Conservation (phyloP, 495 filamentous ascomycete genomes). For the Pseudomonodictys pantanalensis region DNA sequence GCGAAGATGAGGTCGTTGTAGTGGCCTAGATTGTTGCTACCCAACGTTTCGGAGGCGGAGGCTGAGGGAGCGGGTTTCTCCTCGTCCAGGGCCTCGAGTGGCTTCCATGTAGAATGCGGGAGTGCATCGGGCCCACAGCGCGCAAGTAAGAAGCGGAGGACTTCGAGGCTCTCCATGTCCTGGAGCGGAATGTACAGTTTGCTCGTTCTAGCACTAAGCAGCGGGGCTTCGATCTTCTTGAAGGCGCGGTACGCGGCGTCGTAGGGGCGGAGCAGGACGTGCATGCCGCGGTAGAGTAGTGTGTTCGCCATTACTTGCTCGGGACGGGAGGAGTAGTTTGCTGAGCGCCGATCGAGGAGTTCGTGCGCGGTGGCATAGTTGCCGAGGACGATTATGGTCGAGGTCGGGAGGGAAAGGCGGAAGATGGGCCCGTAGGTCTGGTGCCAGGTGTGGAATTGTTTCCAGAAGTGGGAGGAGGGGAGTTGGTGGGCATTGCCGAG, state of each 20-base stretch:
- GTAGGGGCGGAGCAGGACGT: constrained; percentile 12
- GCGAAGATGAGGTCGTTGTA: no score
- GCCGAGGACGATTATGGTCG: constrained; percentile 27
- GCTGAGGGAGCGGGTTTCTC: no score
- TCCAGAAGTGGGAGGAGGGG: constrained; percentile 20
- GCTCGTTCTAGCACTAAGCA: background rate
- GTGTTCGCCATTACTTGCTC: background rate
- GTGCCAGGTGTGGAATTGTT: constrained; percentile 32
- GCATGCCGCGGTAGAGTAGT: no score
- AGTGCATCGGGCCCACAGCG: constrained; percentile 21
- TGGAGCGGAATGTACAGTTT: constrained; percentile 2
- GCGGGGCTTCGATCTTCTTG: background rate
- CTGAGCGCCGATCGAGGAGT: constrained; percentile 34
- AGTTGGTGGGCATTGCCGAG: constrained; percentile 44
- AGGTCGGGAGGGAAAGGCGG: constrained; percentile 16
- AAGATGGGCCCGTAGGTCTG: constrained; percentile 38
- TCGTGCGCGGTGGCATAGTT: constrained; percentile 19
- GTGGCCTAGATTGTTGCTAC: no score
- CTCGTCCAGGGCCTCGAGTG: constrained; percentile 38
- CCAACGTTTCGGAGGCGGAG: no score
- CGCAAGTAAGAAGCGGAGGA: constrained; percentile 22
- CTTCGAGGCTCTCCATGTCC: constrained; percentile 4
- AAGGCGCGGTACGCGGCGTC: background rate
- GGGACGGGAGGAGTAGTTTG: constrained; percentile 33
- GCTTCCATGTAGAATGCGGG: constrained; percentile 31